Conservation (phyloP, 495 filamentous ascomycete genomes). For the Coniosporium apollinis region DNA sequence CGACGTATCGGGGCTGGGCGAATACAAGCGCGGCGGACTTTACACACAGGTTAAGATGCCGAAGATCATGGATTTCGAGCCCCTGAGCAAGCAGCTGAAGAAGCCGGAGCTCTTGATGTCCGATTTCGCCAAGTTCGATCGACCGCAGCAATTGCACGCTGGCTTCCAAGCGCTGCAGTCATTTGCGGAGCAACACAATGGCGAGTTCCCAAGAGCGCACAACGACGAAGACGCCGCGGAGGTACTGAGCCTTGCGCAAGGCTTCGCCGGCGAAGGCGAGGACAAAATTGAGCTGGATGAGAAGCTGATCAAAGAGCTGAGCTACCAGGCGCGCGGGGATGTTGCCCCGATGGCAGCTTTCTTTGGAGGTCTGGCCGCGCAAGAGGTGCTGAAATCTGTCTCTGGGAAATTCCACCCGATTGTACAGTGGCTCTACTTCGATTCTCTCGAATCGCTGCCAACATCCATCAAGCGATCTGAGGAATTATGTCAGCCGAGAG, state of each 20-base stretch:
- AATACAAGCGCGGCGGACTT: slow-evolving; percentile 74
- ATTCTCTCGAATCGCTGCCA: slow-evolving; percentile 89
- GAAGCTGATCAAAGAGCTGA: slow-evolving; percentile 83
- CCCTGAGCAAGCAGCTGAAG: slow-evolving; percentile 54
- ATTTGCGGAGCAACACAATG: slow-evolving; percentile 51
- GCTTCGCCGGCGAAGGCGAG: slow-evolving; percentile 42
- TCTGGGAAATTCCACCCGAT: slow-evolving; percentile 95
- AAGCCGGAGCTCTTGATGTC: slow-evolving; percentile 82
- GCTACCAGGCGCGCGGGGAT: slow-evolving; percentile 89
- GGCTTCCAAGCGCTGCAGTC: slow-evolving; percentile 85
- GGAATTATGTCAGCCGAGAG: slow-evolving; percentile 68
- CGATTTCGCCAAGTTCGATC: slow-evolving; percentile 94
- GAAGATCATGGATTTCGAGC: slow-evolving; percentile 79
- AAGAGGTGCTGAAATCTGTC: slow-evolving; percentile 92
- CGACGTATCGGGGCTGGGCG: slow-evolving; percentile 70
- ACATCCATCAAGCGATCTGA: slow-evolving; percentile 55
- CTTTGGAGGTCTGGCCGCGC: slow-evolving; percentile 87
- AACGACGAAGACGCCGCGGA: slow-evolving; percentile 70
- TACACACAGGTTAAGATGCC: slow-evolving; percentile 97
- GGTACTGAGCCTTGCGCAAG: slow-evolving; percentile 52
- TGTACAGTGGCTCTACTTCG: slow-evolving; percentile 89
- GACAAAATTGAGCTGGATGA: slow-evolving; percentile 77
- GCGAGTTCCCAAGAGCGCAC: slow-evolving; percentile 63
- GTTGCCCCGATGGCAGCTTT: slow-evolving; percentile 84
- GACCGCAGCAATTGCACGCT: slow-evolving; percentile 77